These are phyloP conservation scores for Zygosaccharomyces pseudobailii DNA, from an alignment of 1,139 yeast genomes.

Conservation along the genomic window DNA sequence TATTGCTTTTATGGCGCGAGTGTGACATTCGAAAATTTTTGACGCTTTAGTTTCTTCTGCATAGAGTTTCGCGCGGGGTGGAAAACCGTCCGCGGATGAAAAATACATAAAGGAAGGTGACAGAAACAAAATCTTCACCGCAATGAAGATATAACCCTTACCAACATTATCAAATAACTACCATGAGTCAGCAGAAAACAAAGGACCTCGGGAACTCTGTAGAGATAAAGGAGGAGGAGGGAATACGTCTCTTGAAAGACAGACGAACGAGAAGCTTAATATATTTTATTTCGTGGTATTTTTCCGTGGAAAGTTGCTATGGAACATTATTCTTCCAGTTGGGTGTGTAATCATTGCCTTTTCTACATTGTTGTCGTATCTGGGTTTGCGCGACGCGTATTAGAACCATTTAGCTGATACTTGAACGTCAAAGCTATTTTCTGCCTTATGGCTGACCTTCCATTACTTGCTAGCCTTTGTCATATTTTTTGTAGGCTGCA, in stretches of 20 bases:
- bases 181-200: neutral
- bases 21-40: neutral
- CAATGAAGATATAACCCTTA: neutral
- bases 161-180: neutral
- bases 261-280: neutral
- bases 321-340: neutral
- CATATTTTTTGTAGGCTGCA: no score
- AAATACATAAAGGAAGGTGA: neutral
- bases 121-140: neutral
- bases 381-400: neutral
- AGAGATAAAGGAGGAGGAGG: neutral
- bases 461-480: neutral
- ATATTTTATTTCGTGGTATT: neutral
- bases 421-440: neutral
- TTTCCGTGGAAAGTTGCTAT: neutral
- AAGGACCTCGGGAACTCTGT: neutral
- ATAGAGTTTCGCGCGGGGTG: neutral
- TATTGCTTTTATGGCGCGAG: no score
- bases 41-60: neutral
- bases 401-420: neutral
- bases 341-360: neutral
- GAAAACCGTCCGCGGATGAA: neutral
- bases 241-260: neutral
- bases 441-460: neutral
- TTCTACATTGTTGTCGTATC: neutral